Conservation (phyloP, 768 basidiomycete species). For the Boletus sp. region DNA sequence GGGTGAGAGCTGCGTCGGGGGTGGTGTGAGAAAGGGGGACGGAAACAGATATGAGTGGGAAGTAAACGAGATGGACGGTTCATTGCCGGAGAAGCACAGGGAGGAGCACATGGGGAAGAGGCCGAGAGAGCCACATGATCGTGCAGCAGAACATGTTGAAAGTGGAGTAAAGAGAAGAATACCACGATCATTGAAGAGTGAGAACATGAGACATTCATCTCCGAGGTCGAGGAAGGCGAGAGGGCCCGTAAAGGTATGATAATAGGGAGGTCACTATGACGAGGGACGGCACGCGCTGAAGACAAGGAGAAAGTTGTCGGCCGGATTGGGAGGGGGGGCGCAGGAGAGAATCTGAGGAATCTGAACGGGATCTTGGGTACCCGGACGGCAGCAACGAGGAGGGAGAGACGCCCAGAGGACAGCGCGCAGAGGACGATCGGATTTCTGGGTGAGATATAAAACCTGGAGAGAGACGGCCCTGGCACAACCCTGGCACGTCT, state of each 20-base stretch:
- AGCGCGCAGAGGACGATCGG: constrained; percentile 18
- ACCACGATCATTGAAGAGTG: constrained; percentile 24
- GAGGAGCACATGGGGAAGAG: constrained; percentile 13
- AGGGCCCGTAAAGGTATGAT: constrained; percentile 17
- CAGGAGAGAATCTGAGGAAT: constrained; percentile 8
- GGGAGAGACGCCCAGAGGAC: constrained; percentile 12
- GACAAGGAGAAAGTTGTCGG: constrained; percentile 27
- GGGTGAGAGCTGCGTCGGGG: constrained; percentile 3
- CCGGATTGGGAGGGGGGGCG: constrained; percentile 9
- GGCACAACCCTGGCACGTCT: constrained; percentile 30
- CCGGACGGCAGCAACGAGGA: constrained; percentile 13
- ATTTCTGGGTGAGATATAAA: constrained; percentile 27
- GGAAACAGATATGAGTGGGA: not conserved
- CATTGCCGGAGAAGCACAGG: constrained; percentile 23
- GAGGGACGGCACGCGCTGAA: constrained; percentile 6
- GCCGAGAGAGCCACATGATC: constrained; percentile 21
- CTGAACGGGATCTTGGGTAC: constrained; percentile 9
- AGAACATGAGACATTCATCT: constrained; percentile 35
- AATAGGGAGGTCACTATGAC: constrained; percentile 24
- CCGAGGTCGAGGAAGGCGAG: constrained; percentile 30
- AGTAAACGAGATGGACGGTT: constrained; percentile 2
- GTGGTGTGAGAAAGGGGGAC: constrained; percentile 2
- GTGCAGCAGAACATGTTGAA: constrained; percentile 28
- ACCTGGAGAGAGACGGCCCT: constrained; percentile 23
- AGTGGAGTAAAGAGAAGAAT: constrained; percentile 27